Evolutionary conservation across 805 yeast genomes (phyloP), one percentile per base, ranked within the genome.

Genomic region (Candida berthetii): DNA sequence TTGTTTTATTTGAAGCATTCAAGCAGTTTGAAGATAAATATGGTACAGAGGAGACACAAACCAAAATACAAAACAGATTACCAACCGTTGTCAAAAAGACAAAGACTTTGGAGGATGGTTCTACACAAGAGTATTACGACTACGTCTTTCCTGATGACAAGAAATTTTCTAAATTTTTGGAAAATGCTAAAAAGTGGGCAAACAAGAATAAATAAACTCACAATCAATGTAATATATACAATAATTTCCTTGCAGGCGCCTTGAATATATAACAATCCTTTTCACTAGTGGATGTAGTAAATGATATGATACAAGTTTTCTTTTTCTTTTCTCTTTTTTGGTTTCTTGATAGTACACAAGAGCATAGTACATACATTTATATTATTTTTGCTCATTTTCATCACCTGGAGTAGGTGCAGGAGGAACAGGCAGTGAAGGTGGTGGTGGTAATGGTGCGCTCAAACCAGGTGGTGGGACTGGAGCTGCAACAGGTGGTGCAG

Each of bases 101-200:
- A 19, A 63, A 68, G 37, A 58, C 55, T 4, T 44, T 59, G 24
- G 63, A 56, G 3, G 74, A 69, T 37, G 81, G 76, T 3, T 54
- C 68, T 2, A 74, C 73, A 42, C 71, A 74, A 44, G 87, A 80
- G 50, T 69, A 68, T 48, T 53, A 68, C 39, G 89, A 79, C 42
- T 83, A 79, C 57, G 61, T 74, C 4, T 87, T 84, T 51, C 86
- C 90, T 1, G 85, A 82, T 36, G 85, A 80, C 48, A 70, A 65
- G 36, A 48, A 48, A 27, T 48, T 59, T 45, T 50, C 60, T 14
- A 69, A 62, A 38, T 61, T 76, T 35, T 49, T 74, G 39, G 71
- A 65, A 20, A 65, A 72, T 49, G 81, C 81, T 1, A 65, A 63
- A 48, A 65, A 68, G 50, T 76, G 80, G 80, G 67, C 69, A 35